Evolutionary conservation across 116 monocot species (phyloP).

Genomic region (Dioscorea cayenensis): DNA sequence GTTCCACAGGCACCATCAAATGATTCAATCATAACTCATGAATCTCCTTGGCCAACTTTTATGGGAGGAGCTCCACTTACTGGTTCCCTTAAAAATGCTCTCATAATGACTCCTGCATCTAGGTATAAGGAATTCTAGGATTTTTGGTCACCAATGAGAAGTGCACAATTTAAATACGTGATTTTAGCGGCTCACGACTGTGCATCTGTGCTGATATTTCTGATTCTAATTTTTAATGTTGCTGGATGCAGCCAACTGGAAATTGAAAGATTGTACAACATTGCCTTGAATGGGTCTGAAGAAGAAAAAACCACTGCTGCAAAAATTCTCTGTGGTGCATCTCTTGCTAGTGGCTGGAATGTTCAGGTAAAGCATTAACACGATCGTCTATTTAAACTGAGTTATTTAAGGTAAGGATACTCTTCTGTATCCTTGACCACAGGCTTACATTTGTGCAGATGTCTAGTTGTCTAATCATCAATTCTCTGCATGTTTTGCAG

Average conservation of each 20-base stretch:
- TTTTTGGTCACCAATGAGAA: neutral
- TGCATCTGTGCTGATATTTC: no score
- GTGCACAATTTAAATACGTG: neutral
- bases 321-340: constrained; percentile 84
- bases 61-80: constrained; percentile 68
- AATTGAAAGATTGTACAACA: constrained; percentile 67
- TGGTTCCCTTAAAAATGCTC: constrained; percentile 56
- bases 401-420: neutral
- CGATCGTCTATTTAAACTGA: neutral
- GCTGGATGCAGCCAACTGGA: constrained; percentile 37
- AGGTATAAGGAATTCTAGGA: constrained; percentile 37
- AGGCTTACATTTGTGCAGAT: neutral
- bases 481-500: neutral
- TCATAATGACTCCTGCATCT: constrained; percentile 72
- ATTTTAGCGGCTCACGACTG: neutral
- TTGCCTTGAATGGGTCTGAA: constrained; percentile 73
- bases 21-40: constrained; percentile 41
- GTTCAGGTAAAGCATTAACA: constrained; percentile 58
- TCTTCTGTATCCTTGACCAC: neutral
- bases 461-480: neutral
- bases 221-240: neutral
- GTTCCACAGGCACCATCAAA: constrained; percentile 25
- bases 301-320: constrained; percentile 75
- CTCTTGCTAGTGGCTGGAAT: constrained; percentile 87
- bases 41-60: constrained; percentile 74